Conservation (phyloP, 2,329 filamentous ascomycete genomes). For the Colletotrichum costaricense region DNA sequence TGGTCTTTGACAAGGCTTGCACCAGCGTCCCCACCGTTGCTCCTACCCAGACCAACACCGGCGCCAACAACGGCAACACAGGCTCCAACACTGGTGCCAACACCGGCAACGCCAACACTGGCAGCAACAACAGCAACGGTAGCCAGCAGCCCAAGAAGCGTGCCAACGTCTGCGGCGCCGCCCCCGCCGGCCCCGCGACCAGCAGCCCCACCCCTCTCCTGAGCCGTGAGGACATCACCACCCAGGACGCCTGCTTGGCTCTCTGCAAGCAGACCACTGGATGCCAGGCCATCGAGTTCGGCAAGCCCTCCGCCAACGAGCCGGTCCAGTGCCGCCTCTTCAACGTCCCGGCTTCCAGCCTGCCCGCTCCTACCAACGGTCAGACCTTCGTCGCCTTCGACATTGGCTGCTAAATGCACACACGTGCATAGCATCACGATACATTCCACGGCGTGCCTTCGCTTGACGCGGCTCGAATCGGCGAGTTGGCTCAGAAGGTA, state of each 20-base stretch:
- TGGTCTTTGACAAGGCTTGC: constrained; percentile 27
- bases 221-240: constrained; percentile 18
- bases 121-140: background rate
- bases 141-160: constrained; percentile 20
- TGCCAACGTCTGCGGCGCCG: constrained; percentile 25
- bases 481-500: too few species aligned
- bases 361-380: constrained; percentile 26
- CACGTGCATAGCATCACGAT: background rate
- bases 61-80: background rate
- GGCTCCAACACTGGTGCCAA: background rate
- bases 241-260: constrained; percentile 26
- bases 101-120: constrained; percentile 4
- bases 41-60: constrained; percentile 2
- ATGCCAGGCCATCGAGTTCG: constrained; percentile 44
- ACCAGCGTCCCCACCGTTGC: constrained; percentile 12
- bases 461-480: background rate
- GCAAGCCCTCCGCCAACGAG: constrained; percentile 34
- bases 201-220: constrained; percentile 13
- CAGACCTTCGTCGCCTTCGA: constrained; percentile 29
- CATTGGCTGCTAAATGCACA: constrained; percentile 19
- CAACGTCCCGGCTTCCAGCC: constrained; percentile 19
- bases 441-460: background rate
- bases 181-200: constrained; percentile 24
- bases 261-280: constrained; percentile 35
- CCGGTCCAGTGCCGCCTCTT: constrained; percentile 29